A percentile compares a stretch with the other conserved stretches of the same genome.
Conservation (phyloP, 2,329 filamentous ascomycete genomes). For the Hypoxylon sp. region DNA sequence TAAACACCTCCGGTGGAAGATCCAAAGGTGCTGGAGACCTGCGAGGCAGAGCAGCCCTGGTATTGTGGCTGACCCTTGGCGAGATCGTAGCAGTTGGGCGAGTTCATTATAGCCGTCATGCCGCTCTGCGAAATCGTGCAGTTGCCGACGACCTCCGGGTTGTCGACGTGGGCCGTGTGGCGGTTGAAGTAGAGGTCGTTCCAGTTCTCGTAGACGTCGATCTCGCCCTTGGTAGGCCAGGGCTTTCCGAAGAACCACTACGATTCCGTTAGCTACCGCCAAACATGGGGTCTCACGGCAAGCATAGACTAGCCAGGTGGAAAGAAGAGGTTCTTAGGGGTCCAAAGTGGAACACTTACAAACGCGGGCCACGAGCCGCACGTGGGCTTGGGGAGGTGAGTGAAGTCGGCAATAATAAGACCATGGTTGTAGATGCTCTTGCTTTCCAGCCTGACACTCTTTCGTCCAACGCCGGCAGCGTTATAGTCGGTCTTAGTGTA, state of each 20-base stretch:
- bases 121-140: constrained; percentile 47
- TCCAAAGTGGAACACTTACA: constrained; percentile 51
- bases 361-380: constrained; percentile 77
- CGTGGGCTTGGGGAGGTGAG: constrained; percentile 69
- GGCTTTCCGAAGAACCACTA: constrained; percentile 59
- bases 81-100: constrained; percentile 53
- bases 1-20: constrained; percentile 51
- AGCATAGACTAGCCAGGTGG: background rate
- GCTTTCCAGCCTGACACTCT: constrained; percentile 71
- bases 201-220: constrained; percentile 74
- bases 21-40: constrained; percentile 51
- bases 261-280: constrained; percentile 42
- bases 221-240: constrained; percentile 70
- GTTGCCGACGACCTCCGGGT: constrained; percentile 41
- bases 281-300: background rate
- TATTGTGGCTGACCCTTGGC: constrained; percentile 46
- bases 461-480: constrained; percentile 48
- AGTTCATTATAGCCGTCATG: constrained; percentile 46
- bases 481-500: constrained; percentile 37
- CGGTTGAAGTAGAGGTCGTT: constrained; percentile 62
- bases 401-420: constrained; percentile 73
- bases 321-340: constrained; percentile 4
- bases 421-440: constrained; percentile 68
- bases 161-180: constrained; percentile 65
- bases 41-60: constrained; percentile 52